phyloP scores from a whole-genome alignment of 371 early-diverging fungal genomes.

The Mucor irregularis region DNA sequence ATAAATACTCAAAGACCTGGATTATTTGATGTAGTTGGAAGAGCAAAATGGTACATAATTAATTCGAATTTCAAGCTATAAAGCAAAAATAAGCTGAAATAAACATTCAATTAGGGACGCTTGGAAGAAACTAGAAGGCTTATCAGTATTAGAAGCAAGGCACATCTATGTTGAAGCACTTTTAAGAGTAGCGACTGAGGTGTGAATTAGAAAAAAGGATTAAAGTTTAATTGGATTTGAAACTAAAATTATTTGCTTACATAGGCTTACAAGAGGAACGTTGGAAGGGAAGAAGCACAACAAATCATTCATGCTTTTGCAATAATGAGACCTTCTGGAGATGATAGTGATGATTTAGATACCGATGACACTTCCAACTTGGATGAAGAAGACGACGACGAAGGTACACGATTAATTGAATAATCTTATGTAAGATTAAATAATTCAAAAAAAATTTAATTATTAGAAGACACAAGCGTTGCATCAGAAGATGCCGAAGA shows the following conservation, averaged over 20 bases:
- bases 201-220: background rate
- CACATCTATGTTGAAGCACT: constrained; percentile 29
- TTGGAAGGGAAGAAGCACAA: constrained; percentile 29
- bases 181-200: constrained; percentile 27
- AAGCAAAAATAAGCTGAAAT: background rate
- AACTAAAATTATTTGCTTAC: background rate
- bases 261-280: constrained; percentile 27
- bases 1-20: constrained; percentile 44
- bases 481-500: constrained; percentile 34
- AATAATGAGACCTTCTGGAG: constrained; percentile 33
- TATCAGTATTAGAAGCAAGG: constrained; percentile 25
- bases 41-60: constrained; percentile 42
- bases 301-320: constrained; percentile 43
- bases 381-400: background rate
- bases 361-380: constrained; percentile 15
- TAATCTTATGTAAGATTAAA: no score
- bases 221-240: background rate
- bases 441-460: no score
- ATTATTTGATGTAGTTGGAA: constrained; percentile 48
- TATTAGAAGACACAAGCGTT: constrained; percentile 9
- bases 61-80: background rate
- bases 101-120: no score
- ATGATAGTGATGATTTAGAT: constrained; percentile 17
- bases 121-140: constrained; percentile 30
- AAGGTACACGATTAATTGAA: no score